Conservation (phyloP, 768 basidiomycete genomes). For the Hysterangium stoloniferum region DNA sequence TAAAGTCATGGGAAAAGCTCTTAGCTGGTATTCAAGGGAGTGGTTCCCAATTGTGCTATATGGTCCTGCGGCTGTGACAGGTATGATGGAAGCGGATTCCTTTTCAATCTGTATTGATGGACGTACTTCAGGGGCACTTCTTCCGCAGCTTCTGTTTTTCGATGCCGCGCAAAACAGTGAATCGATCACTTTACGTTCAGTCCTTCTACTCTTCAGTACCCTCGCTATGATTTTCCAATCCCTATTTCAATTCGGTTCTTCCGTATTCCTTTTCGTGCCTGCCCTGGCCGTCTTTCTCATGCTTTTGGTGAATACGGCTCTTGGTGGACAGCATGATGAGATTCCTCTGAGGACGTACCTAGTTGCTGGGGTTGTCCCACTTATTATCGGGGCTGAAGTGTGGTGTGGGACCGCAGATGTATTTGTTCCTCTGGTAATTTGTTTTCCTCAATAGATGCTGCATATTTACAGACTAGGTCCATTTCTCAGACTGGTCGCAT, state of each 20-base stretch:
- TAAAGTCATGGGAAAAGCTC: constrained; percentile 49
- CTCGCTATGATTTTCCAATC: constrained; percentile 52
- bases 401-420: constrained; percentile 64
- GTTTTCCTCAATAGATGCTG: background rate
- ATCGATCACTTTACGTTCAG: constrained; percentile 48
- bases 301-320: constrained; percentile 44
- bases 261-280: constrained; percentile 63
- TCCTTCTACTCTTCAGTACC: constrained; percentile 52
- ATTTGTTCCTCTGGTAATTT: constrained; percentile 77
- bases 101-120: background rate
- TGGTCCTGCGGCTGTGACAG: constrained; percentile 64
- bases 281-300: constrained; percentile 49
- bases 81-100: constrained; percentile 31
- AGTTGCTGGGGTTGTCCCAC: constrained; percentile 46
- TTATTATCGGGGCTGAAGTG: constrained; percentile 52
- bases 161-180: constrained; percentile 45
- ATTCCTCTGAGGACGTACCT: constrained; percentile 52
- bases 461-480: background rate
- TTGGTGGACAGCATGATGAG: background rate
- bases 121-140: constrained; percentile 43
- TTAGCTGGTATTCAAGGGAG: constrained; percentile 84
- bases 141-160: constrained; percentile 45
- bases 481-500: constrained; percentile 65
- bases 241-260: constrained; percentile 61
- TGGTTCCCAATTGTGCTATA: constrained; percentile 60